phyloP scores from a whole-genome alignment of 2,329 filamentous ascomycete genomes.

The Talaromyces piceae region DNA sequence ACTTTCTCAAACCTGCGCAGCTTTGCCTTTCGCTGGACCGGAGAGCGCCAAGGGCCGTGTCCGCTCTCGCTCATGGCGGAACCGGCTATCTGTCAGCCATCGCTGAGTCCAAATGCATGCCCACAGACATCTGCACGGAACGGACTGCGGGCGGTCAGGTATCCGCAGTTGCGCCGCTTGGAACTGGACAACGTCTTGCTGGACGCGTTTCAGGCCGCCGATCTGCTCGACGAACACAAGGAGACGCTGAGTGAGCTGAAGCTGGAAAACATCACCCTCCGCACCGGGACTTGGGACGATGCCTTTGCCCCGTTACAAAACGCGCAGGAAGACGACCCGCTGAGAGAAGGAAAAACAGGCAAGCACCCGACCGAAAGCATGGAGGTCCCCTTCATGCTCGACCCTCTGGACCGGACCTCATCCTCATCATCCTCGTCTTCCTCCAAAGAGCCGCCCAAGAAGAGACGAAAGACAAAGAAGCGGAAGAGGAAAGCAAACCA shows the following conservation, averaged over 20 bases:
- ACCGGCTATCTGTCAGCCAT: constrained; percentile 54
- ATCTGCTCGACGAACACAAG: constrained; percentile 61
- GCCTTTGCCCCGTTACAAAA: constrained; percentile 60
- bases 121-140: constrained; percentile 26
- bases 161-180: constrained; percentile 61
- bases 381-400: constrained; percentile 33
- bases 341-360: constrained; percentile 30
- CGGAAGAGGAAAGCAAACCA: not conserved
- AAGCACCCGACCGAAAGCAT: constrained; percentile 25
- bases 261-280: constrained; percentile 67
- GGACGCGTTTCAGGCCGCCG: constrained; percentile 62
- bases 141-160: constrained; percentile 51
- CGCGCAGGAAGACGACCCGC: constrained; percentile 30
- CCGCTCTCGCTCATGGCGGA: constrained; percentile 65
- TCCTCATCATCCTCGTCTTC: constrained; percentile 14
- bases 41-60: constrained; percentile 59
- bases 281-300: constrained; percentile 70
- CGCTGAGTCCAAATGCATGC: constrained; percentile 20
- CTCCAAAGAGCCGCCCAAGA: constrained; percentile 13
- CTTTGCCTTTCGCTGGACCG: constrained; percentile 71
- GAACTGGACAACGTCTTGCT: constrained; percentile 65
- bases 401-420: constrained; percentile 18
- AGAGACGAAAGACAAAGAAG: constrained; percentile 2
- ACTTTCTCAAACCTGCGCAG: constrained; percentile 60
- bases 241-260: constrained; percentile 67